phyloP scores from a whole-genome alignment of 306 rosid genomes.

The Quercus rubra region DNA sequence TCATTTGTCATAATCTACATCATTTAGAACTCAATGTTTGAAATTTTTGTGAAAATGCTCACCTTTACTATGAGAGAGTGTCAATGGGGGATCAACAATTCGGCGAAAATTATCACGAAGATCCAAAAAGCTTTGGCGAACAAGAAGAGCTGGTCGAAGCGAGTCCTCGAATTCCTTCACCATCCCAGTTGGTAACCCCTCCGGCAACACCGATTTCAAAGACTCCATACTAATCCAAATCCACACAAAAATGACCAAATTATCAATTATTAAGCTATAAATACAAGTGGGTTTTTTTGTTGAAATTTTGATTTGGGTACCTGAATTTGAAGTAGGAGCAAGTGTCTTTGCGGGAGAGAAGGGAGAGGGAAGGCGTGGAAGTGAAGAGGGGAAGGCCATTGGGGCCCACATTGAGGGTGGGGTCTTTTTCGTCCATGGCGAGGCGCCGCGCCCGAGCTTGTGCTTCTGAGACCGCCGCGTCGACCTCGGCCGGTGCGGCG shows the following conservation, averaged over 20 bases:
- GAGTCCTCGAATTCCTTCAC: constrained; percentile 83
- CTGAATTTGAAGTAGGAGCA: constrained; percentile 64
- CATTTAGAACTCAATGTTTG: neutral
- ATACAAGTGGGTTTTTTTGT: neutral
- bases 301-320: constrained; percentile 24
- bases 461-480: constrained; percentile 37
- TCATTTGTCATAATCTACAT: no score
- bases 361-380: constrained; percentile 49
- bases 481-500: constrained; percentile 30
- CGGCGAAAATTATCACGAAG: constrained; percentile 82
- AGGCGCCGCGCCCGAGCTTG: constrained; percentile 64
- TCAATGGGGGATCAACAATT: constrained; percentile 67
- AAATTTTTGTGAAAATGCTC: neutral
- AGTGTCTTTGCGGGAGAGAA: constrained; percentile 48
- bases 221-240: constrained; percentile 42
- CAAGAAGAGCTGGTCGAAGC: constrained; percentile 60
- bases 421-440: constrained; percentile 59
- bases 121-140: constrained; percentile 78
- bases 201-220: constrained; percentile 62
- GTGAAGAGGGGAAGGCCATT: constrained; percentile 70
- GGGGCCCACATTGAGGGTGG: constrained; percentile 70
- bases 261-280: neutral
- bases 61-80: constrained; percentile 45
- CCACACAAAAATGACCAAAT: neutral
- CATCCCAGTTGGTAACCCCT: constrained; percentile 86